Evolutionary conservation across 495 filamentous ascomycete genomes (phyloP), one percentile per base, ranked within the genome.

Genomic region (Annulohypoxylon maeteangense): DNA sequence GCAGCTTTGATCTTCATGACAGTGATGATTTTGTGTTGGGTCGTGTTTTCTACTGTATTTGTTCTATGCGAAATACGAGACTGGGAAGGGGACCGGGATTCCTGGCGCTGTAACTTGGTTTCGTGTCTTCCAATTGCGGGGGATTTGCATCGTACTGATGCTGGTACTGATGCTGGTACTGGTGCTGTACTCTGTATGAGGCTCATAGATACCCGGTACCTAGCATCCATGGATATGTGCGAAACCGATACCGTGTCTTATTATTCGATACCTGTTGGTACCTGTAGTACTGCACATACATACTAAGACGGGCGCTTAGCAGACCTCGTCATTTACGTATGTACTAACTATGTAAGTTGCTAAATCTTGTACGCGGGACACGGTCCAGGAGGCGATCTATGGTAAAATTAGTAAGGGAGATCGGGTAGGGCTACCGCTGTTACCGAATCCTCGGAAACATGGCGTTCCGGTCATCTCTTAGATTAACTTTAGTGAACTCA

Each of bases 401-500:
- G 61, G 55, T 31, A 31, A 65, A 22, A 36, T 56, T 53, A 22
- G 20, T 29, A 51, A 31, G 60, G 31, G 63, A 57, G 57, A 62
- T 58, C 68, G 58, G 62, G 68, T 71, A 71, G 50, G 68, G 68
- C 68, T 71, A 71, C 47, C 47, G 63, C 57, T 22, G 31, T 62
- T 72, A 72, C 69, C 69, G 11, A 72, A 40, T 54, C 7, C 54
- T 65, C 70, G 70, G 70, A 72, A 68, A 65, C 50, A 63, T 68
- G 65, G 70, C 65, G 65, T 65, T 72, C 69, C 69, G 69, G 20
- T 55, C 31, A 25, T 48, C 44, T 60, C 62, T 32, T 18, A 32
- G 38, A 40, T 71, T 47, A 34, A 31, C 47, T 31, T 20, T 25
- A 16, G 45, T 38, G 58, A 58, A 16, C 14, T 56, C 16, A 32